These are phyloP conservation scores for Pisolithus marmoratus DNA, from an alignment of 768 basidiomycete species.

Conservation along the genomic window DNA sequence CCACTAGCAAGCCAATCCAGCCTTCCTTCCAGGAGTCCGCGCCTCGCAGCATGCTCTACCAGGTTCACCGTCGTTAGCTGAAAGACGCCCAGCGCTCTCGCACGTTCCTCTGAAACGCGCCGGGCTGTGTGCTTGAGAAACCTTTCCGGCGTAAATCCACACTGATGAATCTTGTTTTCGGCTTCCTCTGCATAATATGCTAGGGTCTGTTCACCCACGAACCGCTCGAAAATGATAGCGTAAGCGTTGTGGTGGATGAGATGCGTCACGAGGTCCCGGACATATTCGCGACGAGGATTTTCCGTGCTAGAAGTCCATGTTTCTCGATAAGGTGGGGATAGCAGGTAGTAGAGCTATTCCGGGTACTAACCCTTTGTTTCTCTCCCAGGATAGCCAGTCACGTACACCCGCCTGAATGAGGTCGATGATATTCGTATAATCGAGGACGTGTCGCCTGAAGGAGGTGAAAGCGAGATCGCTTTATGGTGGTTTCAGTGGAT, in stretches of 20 bases:
- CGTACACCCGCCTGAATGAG: conserved; percentile 41
- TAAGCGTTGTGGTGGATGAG: conserved; percentile 57
- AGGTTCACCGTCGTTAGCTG: conserved; percentile 41
- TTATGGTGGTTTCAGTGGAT: neutral
- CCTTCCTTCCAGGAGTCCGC: conserved; percentile 40
- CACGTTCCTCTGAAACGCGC: conserved; percentile 52
- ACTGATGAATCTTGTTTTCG: conserved; percentile 25
- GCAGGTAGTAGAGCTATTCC: neutral
- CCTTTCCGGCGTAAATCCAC: conserved; percentile 33
- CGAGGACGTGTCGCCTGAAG: conserved; percentile 49
- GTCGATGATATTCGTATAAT: conserved; percentile 36
- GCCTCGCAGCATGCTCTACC: conserved; percentile 50
- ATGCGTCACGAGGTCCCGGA: conserved; percentile 50
- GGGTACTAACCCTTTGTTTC: conserved; percentile 33
- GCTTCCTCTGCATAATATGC: conserved; percentile 55
- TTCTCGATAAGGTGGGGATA: neutral
- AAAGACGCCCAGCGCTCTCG: conserved; percentile 47
- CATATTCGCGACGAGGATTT: conserved; percentile 34
- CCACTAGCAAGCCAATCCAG: conserved; percentile 40
- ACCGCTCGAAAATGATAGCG: conserved; percentile 46
- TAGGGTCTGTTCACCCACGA: conserved; percentile 44
- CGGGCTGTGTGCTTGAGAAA: conserved; percentile 48
- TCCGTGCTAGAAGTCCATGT: conserved; percentile 24
- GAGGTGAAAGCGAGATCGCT: conserved; percentile 55
- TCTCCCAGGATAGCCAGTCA: conserved; percentile 52